A percentile compares a stretch with the other conserved stretches of the same genome.
Evolutionary conservation across 176 grass and related monocot genomes (phyloP).

Genomic region (Saccharum spontaneum): DNA sequence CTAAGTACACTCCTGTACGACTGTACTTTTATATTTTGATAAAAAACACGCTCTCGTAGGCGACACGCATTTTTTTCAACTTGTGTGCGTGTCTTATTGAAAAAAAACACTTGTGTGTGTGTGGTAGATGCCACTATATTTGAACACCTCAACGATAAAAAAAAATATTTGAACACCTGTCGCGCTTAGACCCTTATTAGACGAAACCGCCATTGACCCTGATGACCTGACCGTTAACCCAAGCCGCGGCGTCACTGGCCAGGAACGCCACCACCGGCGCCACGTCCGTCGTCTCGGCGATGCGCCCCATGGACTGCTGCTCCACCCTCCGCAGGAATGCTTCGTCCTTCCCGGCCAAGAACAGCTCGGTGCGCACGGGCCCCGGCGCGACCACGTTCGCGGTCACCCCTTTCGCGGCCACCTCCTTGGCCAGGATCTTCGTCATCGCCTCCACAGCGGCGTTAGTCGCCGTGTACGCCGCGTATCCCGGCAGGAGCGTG

Average conservation of each 20-base stretch:
- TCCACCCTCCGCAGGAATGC: conserved; percentile 31
- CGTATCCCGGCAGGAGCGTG: conserved; percentile 44
- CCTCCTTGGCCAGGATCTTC: conserved; percentile 61
- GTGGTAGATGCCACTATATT: too few species aligned
- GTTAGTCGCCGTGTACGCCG: conserved; percentile 65
- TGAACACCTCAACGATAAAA: too few species aligned
- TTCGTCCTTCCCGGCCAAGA: conserved; percentile 59
- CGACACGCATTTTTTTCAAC: too few species aligned
- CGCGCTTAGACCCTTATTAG: conserved; percentile 11
- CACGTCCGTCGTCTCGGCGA: conserved; percentile 56
- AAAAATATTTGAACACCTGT: not conserved
- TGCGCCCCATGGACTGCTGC: conserved; percentile 42
- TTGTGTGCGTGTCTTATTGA: too few species aligned
- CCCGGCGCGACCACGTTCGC: conserved; percentile 75
- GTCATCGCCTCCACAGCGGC: conserved; percentile 79
- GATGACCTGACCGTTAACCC: conserved; percentile 65
- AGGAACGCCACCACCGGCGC: conserved; percentile 57
- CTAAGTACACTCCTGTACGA: too few species aligned
- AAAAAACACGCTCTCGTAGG: too few species aligned
- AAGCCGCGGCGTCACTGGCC: conserved; percentile 35
- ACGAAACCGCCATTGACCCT: conserved; percentile 64
- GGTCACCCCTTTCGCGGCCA: conserved; percentile 51
- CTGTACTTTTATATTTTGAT: too few species aligned
- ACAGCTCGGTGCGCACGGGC: conserved; percentile 55
- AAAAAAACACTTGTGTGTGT: too few species aligned